Evolutionary conservation across 2,329 filamentous ascomycete genomes (phyloP).

Genomic region (Alternaria viburni): DNA sequence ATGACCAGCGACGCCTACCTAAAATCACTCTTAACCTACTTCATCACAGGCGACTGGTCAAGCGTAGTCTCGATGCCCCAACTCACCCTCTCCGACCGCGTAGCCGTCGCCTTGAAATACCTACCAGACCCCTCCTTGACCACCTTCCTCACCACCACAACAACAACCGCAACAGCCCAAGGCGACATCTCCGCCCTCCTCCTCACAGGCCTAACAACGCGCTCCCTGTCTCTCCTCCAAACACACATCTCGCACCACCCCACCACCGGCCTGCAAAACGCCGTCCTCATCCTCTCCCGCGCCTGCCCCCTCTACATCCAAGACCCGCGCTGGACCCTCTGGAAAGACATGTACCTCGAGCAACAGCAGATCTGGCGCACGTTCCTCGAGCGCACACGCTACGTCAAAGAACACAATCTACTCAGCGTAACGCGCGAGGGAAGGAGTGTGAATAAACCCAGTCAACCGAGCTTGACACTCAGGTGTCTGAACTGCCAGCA

Average conservation of each 20-base stretch:
- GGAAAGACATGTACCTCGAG: conserved; percentile 77
- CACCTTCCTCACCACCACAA: conserved; percentile 58
- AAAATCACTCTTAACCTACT: conserved; percentile 77
- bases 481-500: conserved; percentile 76
- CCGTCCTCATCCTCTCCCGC: conserved; percentile 75
- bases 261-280: conserved; percentile 72
- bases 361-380: conserved; percentile 72
- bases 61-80: conserved; percentile 75
- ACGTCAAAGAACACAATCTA: conserved; percentile 77
- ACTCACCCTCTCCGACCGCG: conserved; percentile 75
- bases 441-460: conserved; percentile 66
- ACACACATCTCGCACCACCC: conserved; percentile 76
- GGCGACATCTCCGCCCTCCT: conserved; percentile 81
- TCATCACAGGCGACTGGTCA: conserved; percentile 78
- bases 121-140: conserved; percentile 61
- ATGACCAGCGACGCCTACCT: conserved; percentile 78
- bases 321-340: conserved; percentile 75
- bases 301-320: conserved; percentile 78
- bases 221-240: conserved; percentile 75
- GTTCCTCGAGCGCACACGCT: conserved; percentile 77
- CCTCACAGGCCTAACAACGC: conserved; percentile 76
- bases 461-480: conserved; percentile 71
- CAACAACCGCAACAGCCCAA: conserved; percentile 64
- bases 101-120: conserved; percentile 76
- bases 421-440: conserved; percentile 69